Conservation (phyloP, 2,329 filamentous ascomycete species). For the Fusarium sp. region DNA sequence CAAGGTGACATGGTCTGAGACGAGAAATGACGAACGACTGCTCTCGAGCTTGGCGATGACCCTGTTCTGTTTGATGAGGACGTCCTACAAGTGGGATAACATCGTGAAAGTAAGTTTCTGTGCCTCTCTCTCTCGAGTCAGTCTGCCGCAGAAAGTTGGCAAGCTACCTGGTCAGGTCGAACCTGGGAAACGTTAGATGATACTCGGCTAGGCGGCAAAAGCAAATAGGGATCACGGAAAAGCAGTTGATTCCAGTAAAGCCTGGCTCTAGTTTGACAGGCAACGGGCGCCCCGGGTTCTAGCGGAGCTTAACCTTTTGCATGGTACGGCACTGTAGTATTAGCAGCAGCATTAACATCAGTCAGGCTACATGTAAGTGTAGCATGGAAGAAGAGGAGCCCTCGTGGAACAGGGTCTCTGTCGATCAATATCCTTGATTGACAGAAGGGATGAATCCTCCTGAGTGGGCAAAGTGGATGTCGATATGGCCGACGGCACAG, state of each 20-base stretch:
- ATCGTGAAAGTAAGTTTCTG: conserved; percentile 22
- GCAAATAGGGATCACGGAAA: conserved; percentile 33
- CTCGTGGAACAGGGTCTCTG: conserved; percentile 37
- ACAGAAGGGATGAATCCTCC: conserved; percentile 35
- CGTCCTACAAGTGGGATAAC: conserved; percentile 9
- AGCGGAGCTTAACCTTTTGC: conserved; percentile 30
- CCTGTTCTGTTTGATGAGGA: conserved; percentile 22
- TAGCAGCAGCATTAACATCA: neutral
- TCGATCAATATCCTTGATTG: conserved; percentile 35
- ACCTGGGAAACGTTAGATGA: conserved; percentile 25
- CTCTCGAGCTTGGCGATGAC: conserved; percentile 15
- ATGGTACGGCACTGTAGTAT: neutral
- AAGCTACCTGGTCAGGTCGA: conserved; percentile 29
- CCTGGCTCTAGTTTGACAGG: conserved; percentile 13
- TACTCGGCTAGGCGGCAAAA: conserved; percentile 33
- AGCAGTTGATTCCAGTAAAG: conserved; percentile 28
- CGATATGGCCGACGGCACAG: conserved; percentile 26
- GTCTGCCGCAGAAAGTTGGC: conserved; percentile 26
- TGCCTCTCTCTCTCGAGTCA: conserved; percentile 30
- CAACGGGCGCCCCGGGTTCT: conserved; percentile 17
- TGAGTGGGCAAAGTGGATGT: conserved; percentile 25
- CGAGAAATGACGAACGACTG: conserved; percentile 14
- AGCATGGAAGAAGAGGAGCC: conserved; percentile 28
- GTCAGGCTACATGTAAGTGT: neutral
- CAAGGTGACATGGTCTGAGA: conserved; percentile 37